phyloP scores from a whole-genome alignment of 129 eudicot species.

The Pseudognaphalium luteoalbum region DNA sequence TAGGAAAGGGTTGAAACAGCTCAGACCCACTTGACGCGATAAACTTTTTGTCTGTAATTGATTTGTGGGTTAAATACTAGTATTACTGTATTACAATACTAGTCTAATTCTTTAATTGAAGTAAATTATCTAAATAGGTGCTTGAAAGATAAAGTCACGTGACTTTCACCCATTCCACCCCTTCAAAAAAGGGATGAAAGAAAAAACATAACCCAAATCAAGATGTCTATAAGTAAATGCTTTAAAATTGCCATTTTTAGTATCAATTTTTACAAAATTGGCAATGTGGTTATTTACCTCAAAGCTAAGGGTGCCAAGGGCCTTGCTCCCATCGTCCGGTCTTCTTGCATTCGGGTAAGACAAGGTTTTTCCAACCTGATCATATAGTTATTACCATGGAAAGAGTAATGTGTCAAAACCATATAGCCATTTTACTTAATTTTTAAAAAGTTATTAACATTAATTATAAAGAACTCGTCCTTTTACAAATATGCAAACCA shows the following conservation, averaged over 20 bases:
- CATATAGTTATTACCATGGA: background rate
- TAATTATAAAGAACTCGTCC: background rate
- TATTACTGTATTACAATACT: no score
- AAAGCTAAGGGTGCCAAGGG: slow-evolving; percentile 58
- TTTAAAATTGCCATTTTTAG: background rate
- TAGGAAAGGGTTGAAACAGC: background rate
- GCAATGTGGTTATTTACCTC: slow-evolving; percentile 42
- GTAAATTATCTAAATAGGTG: background rate
- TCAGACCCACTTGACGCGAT: background rate
- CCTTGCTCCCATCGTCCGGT: slow-evolving; percentile 67
- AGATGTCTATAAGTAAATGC: background rate
- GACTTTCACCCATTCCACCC: background rate
- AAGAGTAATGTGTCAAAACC: background rate
- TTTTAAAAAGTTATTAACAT: no score
- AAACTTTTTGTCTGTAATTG: background rate
- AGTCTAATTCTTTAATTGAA: no score
- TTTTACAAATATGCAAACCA: background rate
- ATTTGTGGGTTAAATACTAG: no score
- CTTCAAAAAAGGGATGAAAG: background rate
- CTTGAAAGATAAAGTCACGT: background rate
- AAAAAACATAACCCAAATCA: background rate
- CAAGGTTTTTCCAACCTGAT: slow-evolving; percentile 67
- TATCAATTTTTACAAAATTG: no score
- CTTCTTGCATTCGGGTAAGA: slow-evolving; percentile 64
- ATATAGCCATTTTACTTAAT: background rate